Percentiles rank a stretch among this genome's conserved stretches.
Conservation (phyloP, 2,329 filamentous ascomycete genomes). For the Colletotrichum graminicola region DNA sequence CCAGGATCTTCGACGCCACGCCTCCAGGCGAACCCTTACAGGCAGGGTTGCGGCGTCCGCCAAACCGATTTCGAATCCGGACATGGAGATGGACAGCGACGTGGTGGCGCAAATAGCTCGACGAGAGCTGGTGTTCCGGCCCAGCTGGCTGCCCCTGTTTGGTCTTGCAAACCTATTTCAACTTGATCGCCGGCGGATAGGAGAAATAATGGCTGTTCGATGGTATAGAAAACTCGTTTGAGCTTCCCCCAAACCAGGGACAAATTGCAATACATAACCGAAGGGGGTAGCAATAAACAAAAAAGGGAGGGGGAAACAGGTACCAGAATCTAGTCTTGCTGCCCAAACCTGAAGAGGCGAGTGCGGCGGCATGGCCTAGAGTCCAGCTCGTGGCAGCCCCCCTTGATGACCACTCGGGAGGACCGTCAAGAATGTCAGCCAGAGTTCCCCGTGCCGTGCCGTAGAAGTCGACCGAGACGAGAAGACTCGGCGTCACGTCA, state of each 20-base stretch:
- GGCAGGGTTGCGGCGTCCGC: slow-evolving; percentile 14
- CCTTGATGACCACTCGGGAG: slow-evolving; percentile 2
- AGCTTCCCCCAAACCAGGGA: not conserved
- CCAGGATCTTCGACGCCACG: slow-evolving; percentile 31
- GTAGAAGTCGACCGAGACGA: not conserved
- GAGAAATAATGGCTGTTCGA: slow-evolving; percentile 2
- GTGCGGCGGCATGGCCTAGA: slow-evolving; percentile 31
- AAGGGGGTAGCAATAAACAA: not conserved
- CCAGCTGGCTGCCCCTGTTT: slow-evolving; percentile 1
- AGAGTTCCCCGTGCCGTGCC: not conserved
- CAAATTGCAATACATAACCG: slow-evolving; percentile 8
- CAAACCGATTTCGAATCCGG: slow-evolving; percentile 31
- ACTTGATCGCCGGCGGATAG: not conserved
- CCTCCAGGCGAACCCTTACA: slow-evolving; percentile 22
- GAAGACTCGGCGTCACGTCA: slow-evolving; percentile 20
- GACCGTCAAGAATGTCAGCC: slow-evolving; percentile 8
- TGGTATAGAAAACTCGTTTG: slow-evolving; percentile 8
- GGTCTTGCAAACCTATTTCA: slow-evolving; percentile 5
- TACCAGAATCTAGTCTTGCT: slow-evolving; percentile 14
- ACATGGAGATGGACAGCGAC: slow-evolving; percentile 7
- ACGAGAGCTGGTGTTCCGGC: slow-evolving; percentile 17
- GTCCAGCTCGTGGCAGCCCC: slow-evolving; percentile 35
- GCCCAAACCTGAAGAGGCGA: slow-evolving; percentile 14
- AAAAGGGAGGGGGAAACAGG: slow-evolving; percentile 7
- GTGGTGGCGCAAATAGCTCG: slow-evolving; percentile 16